phyloP scores from a whole-genome alignment of 495 filamentous ascomycete genomes.

The Lasiosphaeriaceae sp. region DNA sequence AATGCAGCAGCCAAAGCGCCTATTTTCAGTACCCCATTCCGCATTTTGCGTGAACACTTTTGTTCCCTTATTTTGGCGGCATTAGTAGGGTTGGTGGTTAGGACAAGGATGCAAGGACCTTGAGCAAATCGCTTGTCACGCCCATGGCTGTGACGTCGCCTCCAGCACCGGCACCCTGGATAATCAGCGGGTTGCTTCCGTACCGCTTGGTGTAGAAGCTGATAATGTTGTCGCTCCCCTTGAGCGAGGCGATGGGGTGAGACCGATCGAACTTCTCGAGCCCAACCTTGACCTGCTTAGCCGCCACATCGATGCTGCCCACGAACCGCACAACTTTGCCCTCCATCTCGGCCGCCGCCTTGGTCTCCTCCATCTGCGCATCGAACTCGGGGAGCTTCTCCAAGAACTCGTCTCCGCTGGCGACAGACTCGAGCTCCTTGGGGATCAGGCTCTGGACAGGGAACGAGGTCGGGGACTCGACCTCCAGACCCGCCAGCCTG shows the following conservation, averaged over 20 bases:
- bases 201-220: slow-evolving; percentile 97
- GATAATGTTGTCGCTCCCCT: slow-evolving; percentile 97
- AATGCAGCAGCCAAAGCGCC: no score
- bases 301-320: slow-evolving; percentile 79
- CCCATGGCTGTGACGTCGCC: slow-evolving; percentile 97
- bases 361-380: slow-evolving; percentile 74
- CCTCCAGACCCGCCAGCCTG: slow-evolving; percentile 69
- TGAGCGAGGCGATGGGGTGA: slow-evolving; percentile 84
- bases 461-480: slow-evolving; percentile 76
- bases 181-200: slow-evolving; percentile 79
- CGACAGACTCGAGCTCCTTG: slow-evolving; percentile 67
- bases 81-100: slow-evolving; percentile 7
- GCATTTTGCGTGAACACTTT: neutral
- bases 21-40: no score
- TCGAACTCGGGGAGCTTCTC: slow-evolving; percentile 72
- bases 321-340: slow-evolving; percentile 94
- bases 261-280: slow-evolving; percentile 80
- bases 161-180: slow-evolving; percentile 92
- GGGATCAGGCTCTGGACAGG: slow-evolving; percentile 91
- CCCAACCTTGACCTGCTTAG: slow-evolving; percentile 77
- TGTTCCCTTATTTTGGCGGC: neutral
- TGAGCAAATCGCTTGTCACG: slow-evolving; percentile 82
- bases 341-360: slow-evolving; percentile 69
- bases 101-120: slow-evolving; percentile 59
- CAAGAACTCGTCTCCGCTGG: slow-evolving; percentile 79